Conservation (phyloP, 345 rosid genomes). For the Citrus inodora region DNA sequence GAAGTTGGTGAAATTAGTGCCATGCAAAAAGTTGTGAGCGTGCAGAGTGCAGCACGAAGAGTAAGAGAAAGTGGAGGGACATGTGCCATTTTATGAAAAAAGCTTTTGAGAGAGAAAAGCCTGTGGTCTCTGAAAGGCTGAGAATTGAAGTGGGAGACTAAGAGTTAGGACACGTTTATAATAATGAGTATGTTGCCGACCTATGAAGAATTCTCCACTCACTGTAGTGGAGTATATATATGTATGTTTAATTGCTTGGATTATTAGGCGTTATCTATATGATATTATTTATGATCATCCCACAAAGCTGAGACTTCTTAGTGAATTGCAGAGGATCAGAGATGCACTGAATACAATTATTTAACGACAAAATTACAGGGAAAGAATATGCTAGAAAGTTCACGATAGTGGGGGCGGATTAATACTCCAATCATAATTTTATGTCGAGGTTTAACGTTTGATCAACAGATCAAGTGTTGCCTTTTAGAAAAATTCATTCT, state of each 20-base stretch:
- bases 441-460: not conserved
- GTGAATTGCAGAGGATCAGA: not conserved
- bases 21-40: constrained; percentile 12
- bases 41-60: not conserved
- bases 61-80: constrained; percentile 17
- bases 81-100: constrained; percentile 8
- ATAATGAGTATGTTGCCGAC: constrained; percentile 15
- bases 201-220: constrained; percentile 24
- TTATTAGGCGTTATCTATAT: not conserved
- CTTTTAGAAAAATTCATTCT: not conserved
- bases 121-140: constrained; percentile 17
- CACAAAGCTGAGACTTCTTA: no score
- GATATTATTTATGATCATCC: not conserved
- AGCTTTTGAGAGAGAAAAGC: not conserved
- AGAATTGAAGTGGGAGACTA: not conserved
- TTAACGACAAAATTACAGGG: not conserved
- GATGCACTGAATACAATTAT: not conserved
- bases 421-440: not conserved
- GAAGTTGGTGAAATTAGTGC: not conserved
- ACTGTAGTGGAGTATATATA: not conserved
- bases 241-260: not conserved
- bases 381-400: constrained; percentile 3
- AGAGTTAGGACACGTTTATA: constrained; percentile 2
- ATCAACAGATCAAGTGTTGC: not conserved
- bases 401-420: not conserved